Percentiles rank a stretch among this genome's conserved stretches.
Evolutionary conservation across 2,329 filamentous ascomycete species (phyloP).

Genomic region (Fusarium pseudonygamai): DNA sequence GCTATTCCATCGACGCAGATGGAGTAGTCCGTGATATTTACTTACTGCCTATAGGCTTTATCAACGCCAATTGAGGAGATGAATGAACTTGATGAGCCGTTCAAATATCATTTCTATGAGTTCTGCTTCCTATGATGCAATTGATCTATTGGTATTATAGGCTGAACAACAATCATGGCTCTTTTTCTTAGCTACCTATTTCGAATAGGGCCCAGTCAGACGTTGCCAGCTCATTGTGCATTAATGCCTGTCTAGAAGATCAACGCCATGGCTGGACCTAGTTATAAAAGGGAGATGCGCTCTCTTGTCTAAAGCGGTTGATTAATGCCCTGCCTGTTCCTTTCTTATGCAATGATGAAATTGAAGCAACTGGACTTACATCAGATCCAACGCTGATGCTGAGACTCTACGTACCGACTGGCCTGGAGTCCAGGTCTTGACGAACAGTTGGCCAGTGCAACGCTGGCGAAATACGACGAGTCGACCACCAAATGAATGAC

Average conservation of each 20-base stretch:
- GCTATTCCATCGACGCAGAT: not conserved
- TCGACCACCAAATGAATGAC: conserved; percentile 24
- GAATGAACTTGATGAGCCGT: not conserved
- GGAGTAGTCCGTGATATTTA: not conserved
- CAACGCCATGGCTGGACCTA: conserved; percentile 24
- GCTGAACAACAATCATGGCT: not conserved
- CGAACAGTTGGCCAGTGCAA: conserved; percentile 44
- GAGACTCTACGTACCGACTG: conserved; percentile 5
- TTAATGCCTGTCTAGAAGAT: conserved; percentile 32
- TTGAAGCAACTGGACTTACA: not conserved
- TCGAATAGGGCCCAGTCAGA: conserved; percentile 41
- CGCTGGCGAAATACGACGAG: conserved; percentile 38
- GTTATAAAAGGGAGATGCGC: conserved; percentile 35
- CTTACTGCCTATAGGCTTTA: not conserved
- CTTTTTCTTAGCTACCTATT: conserved; percentile 2
- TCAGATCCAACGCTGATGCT: not conserved
- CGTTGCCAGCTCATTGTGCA: conserved; percentile 44
- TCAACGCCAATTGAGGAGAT: not conserved
- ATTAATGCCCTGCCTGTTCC: not conserved
- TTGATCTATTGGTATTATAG: not conserved
- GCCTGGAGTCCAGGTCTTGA: conserved; percentile 9
- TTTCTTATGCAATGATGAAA: not conserved
- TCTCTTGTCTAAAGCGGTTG: conserved; percentile 1
- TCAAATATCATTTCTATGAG: not conserved
- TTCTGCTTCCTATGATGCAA: not conserved